Percentiles rank a stretch among this genome's conserved stretches.
Conservation (phyloP, 2,329 filamentous ascomycete species). For the Apiospora arundinis region DNA sequence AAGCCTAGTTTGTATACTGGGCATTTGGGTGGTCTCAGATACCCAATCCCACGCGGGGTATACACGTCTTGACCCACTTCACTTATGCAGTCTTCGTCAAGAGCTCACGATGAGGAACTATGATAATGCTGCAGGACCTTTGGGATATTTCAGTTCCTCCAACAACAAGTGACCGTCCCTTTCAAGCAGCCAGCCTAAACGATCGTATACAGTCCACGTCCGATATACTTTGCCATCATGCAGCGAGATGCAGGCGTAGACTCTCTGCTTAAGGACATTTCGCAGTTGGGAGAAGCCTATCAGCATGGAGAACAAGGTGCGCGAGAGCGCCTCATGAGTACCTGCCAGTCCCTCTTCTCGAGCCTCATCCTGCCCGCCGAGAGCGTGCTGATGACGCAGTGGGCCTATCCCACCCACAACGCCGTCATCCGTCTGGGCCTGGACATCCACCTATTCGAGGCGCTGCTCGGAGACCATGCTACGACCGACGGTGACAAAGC, state of each 20-base stretch:
- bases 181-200: not conserved
- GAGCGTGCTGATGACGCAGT: not conserved
- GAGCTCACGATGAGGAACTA: no score
- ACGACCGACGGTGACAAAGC: no score
- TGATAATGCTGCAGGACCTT: no score
- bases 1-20: no score
- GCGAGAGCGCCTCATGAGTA: not conserved
- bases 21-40: no score
- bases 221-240: not conserved
- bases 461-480: not conserved
- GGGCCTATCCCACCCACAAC: constrained; percentile 2
- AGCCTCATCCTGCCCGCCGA: not conserved
- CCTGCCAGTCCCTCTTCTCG: not conserved
- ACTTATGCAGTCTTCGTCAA: no score
- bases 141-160: no score
- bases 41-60: no score
- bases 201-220: not conserved
- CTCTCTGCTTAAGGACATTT: not conserved
- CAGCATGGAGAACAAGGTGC: not conserved
- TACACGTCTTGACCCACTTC: no score
- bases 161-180: no score
- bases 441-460: not conserved
- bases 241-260: not conserved
- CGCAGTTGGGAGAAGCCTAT: not conserved
- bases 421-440: not conserved